These are phyloP conservation scores for Wickerhamomyces kurtzmanii DNA, from an alignment of 805 yeast species.

Conservation along the genomic window DNA sequence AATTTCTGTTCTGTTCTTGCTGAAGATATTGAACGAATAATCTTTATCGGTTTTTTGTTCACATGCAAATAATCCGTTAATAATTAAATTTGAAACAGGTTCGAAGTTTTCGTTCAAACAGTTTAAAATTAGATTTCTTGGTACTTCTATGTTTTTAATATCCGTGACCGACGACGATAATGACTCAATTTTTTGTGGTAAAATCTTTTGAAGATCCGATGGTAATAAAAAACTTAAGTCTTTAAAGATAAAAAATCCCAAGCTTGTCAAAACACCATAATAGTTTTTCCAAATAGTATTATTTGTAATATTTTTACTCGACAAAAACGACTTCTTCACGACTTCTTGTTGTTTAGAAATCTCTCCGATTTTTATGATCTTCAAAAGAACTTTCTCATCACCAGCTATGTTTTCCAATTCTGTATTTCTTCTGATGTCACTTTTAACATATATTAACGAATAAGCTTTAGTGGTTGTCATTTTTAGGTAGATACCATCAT, in stretches of 20 bases:
- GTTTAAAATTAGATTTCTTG: too few species aligned
- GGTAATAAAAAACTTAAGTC: conserved; percentile 21
- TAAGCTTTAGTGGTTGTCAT: too few species aligned
- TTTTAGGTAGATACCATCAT: too few species aligned
- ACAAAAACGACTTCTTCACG: conserved; percentile 18
- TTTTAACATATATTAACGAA: too few species aligned
- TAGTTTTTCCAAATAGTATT: conserved; percentile 31
- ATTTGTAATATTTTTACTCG: conserved; percentile 17
- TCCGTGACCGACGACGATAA: conserved; percentile 5
- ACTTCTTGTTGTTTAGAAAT: conserved; percentile 29
- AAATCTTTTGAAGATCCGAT: conserved; percentile 17
- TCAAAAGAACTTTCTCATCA: conserved; percentile 6
- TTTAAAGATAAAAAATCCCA: conserved; percentile 38
- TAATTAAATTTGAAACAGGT: conserved; percentile 22
- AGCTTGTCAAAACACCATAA: conserved; percentile 37
- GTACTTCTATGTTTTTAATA: conserved; percentile 2
- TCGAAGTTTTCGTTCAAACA: too few species aligned
- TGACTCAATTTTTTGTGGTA: conserved; percentile 7
- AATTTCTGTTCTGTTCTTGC: conserved; percentile 26
- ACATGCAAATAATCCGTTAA: conserved; percentile 31
- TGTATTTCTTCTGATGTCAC: not conserved
- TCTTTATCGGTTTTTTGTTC: conserved; percentile 19
- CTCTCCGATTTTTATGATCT: conserved; percentile 31
- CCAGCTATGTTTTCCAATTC: too few species aligned
- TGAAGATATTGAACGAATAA: conserved; percentile 30